Percentiles rank a stretch among this genome's conserved stretches.
phyloP scores from a whole-genome alignment of 257 asterid species.

The Anisodus acutangulus region DNA sequence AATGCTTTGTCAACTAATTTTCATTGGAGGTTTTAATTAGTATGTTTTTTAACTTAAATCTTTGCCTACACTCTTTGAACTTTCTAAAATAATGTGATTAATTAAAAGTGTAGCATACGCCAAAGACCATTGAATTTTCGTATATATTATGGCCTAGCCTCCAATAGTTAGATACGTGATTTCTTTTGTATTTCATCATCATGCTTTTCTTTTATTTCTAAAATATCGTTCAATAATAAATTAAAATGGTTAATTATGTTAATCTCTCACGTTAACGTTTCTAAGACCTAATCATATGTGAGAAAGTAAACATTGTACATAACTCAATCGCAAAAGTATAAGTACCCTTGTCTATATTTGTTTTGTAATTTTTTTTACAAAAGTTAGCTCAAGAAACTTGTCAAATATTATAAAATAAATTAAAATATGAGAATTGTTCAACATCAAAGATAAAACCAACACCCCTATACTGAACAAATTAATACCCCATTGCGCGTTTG shows the following conservation, averaged over 20 bases:
- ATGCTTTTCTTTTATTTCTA: not conserved
- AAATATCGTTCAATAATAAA: not conserved
- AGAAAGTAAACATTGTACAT: not conserved
- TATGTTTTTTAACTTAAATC: not conserved
- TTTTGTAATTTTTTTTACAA: not conserved
- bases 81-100: constrained; percentile 7
- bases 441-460: not conserved
- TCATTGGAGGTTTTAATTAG: not conserved
- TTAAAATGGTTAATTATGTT: not conserved
- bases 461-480: not conserved
- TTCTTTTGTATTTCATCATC: not conserved
- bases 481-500: not conserved
- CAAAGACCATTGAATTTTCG: constrained; percentile 15
- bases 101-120: not conserved
- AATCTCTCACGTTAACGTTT: not conserved
- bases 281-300: not conserved
- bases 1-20: constrained; percentile 23
- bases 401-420: not conserved
- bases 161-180: not conserved
- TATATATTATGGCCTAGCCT: not conserved
- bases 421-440: not conserved
- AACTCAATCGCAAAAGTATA: not conserved
- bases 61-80: not conserved
- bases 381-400: not conserved
- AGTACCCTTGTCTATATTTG: no score